Evolutionary conservation across 1,284 basidiomycete genomes (phyloP), one percentile per base, ranked within the genome.

Genomic region (Puccinia polysora): DNA sequence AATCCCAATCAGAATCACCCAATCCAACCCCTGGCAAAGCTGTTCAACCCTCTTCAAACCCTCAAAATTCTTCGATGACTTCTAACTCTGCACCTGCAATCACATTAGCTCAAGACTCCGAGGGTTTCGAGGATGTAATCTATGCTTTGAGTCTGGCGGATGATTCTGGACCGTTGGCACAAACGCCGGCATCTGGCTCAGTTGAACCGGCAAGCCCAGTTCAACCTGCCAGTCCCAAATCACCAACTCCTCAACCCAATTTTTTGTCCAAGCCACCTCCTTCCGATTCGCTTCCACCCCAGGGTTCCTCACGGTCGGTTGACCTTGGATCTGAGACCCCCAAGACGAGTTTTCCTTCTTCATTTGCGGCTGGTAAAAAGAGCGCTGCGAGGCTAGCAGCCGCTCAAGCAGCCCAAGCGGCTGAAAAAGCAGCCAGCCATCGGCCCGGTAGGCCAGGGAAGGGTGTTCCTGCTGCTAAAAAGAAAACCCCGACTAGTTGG

Each of bases 351-450:
- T 74, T 72, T 40, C 40, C 73, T 40, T 74, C 73, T 50, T 50
- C 71, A 20, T 65, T 74, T 38, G 75, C 75, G 4, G 70, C 75
- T n/a, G 73, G 75, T 67, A 76, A 75, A 70, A 74, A 76, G 4
- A 63, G 74, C 14, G 75, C 76, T 2, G 75, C 76, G 43, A 73
- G 76, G 7, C 47, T 64, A 1, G 76, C 76, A 1, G 76, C 76
- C 1, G 76, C 74, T 15, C 74, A 75, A 36, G 76, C 76, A 8
- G 73, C 75, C 36, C 65, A 74, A 53, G 73, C 73, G 23, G 70
- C 75, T 2, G 74, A 75, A 28, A 74, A 75, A 34, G 72, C 70
- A 18, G 73, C 75, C 2, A 63, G 74, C 3, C 71, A 70, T 1
- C 65, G 72, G 0, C 76, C 76, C 4, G 76, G 76, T 0, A 73